Evolutionary conservation across 805 yeast species (phyloP), one percentile per base, ranked within the genome.

Genomic region (Candida vartiovaarae): DNA sequence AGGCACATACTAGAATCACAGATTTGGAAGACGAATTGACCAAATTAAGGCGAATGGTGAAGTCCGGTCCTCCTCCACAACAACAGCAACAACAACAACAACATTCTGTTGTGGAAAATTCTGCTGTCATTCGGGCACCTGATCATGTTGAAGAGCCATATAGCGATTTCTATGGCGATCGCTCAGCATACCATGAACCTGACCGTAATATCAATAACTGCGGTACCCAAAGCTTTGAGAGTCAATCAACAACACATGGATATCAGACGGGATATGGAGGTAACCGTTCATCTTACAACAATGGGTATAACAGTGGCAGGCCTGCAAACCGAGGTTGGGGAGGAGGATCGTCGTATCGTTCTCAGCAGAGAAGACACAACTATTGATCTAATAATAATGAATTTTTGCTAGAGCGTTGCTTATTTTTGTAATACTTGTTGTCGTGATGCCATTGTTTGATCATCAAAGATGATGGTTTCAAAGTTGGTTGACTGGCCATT

Each of bases 401-500:
- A 15, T 15, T 15, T 15, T 15, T 15, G 20, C 20, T 15, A 15
- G 20, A 15, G 20, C 20, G 20, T 15, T 15, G 20, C 20, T 15
- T 15, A 15, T 15, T 15, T 15, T 15, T 15, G 20, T 15, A 15
- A 15, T 15, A 15, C 20, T 15, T 15, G 20, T 15, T 15, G 20
- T 15, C 20, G 20, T 15, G 20, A 15, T 15, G 20, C 20, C 20
- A 15, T 15, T 2, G 20, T 15, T 15, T 15, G 20, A 15, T 15
- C 20, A 15, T 15, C 20, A 8, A 38, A 36, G 2, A 15, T 23
- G 6, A 28, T 30, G 3, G 24, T 28, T 2, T 28, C 15, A 28
- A 33, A 51, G 34, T 50, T 57, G 3, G 43, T 46, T 41, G 56
- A 49, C 6, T 40, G 42, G 8, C 59, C 57, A 36, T 49, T 45